phyloP scores from a whole-genome alignment of 176 grass and related monocot species.

The Carex littledalei region DNA sequence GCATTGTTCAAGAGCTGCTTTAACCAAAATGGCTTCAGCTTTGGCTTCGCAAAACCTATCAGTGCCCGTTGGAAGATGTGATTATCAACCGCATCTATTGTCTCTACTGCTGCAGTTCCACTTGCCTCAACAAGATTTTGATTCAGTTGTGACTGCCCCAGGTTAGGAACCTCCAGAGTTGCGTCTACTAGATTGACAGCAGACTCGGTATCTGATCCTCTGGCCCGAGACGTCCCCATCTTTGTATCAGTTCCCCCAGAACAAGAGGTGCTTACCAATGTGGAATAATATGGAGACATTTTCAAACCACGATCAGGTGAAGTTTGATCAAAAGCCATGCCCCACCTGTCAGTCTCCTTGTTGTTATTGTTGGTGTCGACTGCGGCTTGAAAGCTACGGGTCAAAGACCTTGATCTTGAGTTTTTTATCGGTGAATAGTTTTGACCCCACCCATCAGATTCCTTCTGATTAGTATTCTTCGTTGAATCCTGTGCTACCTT shows the following conservation, averaged over 20 bases:
- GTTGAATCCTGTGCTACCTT: background rate
- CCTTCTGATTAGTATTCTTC: background rate
- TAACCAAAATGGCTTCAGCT: background rate
- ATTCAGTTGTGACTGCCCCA: background rate
- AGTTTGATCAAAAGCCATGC: background rate
- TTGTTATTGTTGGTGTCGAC: background rate
- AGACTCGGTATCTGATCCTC: background rate
- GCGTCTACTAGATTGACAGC: background rate
- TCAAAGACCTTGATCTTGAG: background rate
- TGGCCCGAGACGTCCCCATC: background rate
- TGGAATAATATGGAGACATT: background rate
- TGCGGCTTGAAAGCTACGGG: background rate
- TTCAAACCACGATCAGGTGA: background rate
- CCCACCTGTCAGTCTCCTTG: background rate
- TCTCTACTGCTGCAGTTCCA: background rate
- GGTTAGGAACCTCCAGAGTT: background rate
- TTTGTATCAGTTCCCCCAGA: background rate
- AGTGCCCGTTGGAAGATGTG: background rate
- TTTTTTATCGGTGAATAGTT: background rate
- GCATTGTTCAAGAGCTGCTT: background rate
- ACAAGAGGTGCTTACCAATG: background rate
- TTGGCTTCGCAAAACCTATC: background rate
- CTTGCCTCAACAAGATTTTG: background rate
- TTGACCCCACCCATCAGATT: background rate
- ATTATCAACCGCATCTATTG: background rate